phyloP scores from a whole-genome alignment of 1,139 yeast species.

The Suhomyces panamericanus region DNA sequence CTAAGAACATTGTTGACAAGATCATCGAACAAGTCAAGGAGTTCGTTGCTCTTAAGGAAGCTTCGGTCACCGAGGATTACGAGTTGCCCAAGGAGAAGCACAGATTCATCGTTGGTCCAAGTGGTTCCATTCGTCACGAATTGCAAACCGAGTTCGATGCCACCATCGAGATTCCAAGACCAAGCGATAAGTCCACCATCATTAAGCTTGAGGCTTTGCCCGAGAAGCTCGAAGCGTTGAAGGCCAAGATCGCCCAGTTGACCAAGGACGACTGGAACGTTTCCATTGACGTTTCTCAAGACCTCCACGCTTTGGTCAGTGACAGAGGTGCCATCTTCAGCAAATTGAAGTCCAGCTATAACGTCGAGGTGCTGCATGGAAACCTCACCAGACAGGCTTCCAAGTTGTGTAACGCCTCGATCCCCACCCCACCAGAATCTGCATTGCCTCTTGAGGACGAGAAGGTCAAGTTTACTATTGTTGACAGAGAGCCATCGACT shows the following conservation, averaged over 20 bases:
- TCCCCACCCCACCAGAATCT: conserved; percentile 51
- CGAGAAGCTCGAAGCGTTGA: conserved; percentile 58
- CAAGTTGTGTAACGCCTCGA: conserved; percentile 44
- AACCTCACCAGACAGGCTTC: conserved; percentile 50
- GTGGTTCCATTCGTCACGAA: conserved; percentile 72
- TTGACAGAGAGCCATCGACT: conserved; percentile 25
- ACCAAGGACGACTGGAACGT: conserved; percentile 53
- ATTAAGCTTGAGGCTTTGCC: conserved; percentile 61
- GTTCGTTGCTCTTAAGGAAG: conserved; percentile 66
- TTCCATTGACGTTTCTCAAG: conserved; percentile 56
- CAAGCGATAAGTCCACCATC: conserved; percentile 45
- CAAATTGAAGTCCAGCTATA: conserved; percentile 52
- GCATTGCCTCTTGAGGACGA: conserved; percentile 49
- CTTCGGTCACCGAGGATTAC: conserved; percentile 54
- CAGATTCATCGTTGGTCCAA: conserved; percentile 77
- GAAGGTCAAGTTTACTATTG: conserved; percentile 47
- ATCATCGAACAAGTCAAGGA: conserved; percentile 64
- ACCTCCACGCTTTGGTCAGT: conserved; percentile 59
- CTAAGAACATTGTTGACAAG: conserved; percentile 69
- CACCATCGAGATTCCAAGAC: conserved; percentile 66
- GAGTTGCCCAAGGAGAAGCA: conserved; percentile 76
- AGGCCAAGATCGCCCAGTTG: conserved; percentile 53
- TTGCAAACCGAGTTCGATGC: conserved; percentile 73
- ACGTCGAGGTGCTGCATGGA: conserved; percentile 68
- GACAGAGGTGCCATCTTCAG: conserved; percentile 70